These are phyloP conservation scores for Purpureocillium takamizusanense DNA, from an alignment of 2,329 filamentous ascomycete genomes.

Conservation along the genomic window DNA sequence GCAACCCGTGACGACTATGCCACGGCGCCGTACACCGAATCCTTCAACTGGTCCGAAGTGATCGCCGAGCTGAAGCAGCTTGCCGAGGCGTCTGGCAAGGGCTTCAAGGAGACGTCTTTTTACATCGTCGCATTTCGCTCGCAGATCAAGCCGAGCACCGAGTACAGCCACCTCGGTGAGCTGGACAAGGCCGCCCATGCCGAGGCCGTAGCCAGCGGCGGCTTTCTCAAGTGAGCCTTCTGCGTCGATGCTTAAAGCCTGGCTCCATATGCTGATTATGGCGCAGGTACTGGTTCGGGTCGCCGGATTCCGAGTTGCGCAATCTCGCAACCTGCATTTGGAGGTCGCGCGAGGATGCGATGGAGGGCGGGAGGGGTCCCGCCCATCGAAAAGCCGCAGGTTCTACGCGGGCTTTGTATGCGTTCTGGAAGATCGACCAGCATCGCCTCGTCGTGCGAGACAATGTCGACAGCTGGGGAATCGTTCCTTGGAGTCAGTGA, in stretches of 20 bases:
- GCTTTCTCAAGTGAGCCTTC: slow-evolving; percentile 63
- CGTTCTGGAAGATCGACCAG: slow-evolving; percentile 62
- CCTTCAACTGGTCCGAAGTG: slow-evolving; percentile 68
- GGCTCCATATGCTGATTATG: slow-evolving; percentile 10
- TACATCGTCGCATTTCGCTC: slow-evolving; percentile 83
- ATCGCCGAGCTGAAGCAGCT: slow-evolving; percentile 49
- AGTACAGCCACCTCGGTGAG: slow-evolving; percentile 57
- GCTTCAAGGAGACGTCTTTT: slow-evolving; percentile 57
- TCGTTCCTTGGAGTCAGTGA: slow-evolving; percentile 43
- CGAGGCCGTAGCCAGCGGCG: slow-evolving; percentile 71
- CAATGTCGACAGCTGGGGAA: slow-evolving; percentile 52
- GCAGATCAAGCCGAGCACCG: slow-evolving; percentile 55
- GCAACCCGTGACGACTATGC: slow-evolving; percentile 64
- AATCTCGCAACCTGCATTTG: slow-evolving; percentile 78
- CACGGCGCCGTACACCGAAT: slow-evolving; percentile 60
- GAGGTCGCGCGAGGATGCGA: slow-evolving; percentile 51
- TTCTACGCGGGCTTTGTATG: slow-evolving; percentile 52
- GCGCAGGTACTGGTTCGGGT: slow-evolving; percentile 76
- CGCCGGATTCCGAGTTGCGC: slow-evolving; percentile 55
- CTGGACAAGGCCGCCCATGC: slow-evolving; percentile 73
- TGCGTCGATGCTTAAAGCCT: neutral
- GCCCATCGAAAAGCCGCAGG: slow-evolving; percentile 58
- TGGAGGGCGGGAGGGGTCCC: slow-evolving; percentile 47
- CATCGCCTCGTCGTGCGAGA: slow-evolving; percentile 61
- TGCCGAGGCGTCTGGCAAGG: slow-evolving; percentile 28